Evolutionary conservation across 306 rosid genomes (phyloP).

Genomic region (Luffa aegyptiaca): DNA sequence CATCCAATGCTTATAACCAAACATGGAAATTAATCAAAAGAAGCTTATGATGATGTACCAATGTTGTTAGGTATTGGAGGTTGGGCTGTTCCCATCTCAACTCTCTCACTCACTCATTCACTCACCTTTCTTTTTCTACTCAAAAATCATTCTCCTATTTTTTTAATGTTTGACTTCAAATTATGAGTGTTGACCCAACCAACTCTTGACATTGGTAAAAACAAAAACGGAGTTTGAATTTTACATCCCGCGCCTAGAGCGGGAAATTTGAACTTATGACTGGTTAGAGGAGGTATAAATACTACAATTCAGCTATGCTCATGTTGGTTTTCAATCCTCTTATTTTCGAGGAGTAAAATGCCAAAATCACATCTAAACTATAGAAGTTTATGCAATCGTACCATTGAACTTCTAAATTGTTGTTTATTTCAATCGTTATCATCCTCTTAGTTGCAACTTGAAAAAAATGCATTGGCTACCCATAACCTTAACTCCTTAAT

Average conservation of each 20-base stretch:
- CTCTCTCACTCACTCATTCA: not conserved
- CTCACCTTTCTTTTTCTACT: not conserved
- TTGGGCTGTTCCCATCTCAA: not conserved
- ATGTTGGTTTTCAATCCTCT: not conserved
- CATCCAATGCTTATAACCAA: not conserved
- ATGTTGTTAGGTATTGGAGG: not conserved
- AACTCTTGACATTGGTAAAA: not conserved
- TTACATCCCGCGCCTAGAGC: too few relatives aligned
- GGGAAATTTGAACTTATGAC: not conserved
- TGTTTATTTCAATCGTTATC: not conserved
- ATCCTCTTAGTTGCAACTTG: not conserved
- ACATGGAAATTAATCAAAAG: not conserved
- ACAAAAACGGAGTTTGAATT: not conserved
- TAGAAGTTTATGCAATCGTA: not conserved
- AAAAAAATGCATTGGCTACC: not conserved
- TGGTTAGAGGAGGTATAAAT: not conserved
- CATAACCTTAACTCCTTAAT: not conserved
- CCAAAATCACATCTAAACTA: too few relatives aligned
- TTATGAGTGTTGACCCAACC: not conserved
- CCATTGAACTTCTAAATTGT: not conserved
- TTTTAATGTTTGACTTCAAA: not conserved
- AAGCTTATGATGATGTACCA: not conserved
- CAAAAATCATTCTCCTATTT: not conserved
- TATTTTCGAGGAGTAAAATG: too few relatives aligned
- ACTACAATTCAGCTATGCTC: too few relatives aligned